Percentiles rank a stretch among this genome's conserved stretches.
phyloP scores from a whole-genome alignment of 225 moss, liverwort and hornwort genomes.

The Climacium dendroides region DNA sequence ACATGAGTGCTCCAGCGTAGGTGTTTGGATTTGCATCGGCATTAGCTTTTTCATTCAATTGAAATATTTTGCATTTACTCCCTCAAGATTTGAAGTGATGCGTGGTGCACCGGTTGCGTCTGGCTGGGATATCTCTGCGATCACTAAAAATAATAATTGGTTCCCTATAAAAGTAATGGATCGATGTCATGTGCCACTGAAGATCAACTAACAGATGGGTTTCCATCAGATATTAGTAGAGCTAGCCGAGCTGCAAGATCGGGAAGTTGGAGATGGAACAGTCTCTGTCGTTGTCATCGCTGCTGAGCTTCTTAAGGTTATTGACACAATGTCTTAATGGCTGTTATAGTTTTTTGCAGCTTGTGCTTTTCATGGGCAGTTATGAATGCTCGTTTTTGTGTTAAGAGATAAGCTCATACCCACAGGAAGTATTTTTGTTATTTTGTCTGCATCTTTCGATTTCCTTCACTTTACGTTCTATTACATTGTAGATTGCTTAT shows the following conservation, averaged over 20 bases:
- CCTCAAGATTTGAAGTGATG: not conserved
- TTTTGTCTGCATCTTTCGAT: not conserved
- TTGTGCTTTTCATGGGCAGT: not conserved
- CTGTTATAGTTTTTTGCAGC: not conserved
- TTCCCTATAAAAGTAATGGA: not conserved
- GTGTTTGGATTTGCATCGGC: not conserved
- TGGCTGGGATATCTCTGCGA: not conserved
- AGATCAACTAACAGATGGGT: not conserved
- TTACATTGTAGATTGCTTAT: not conserved
- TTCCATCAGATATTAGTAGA: constrained; percentile 67
- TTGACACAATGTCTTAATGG: not conserved
- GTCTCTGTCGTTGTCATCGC: constrained; percentile 80
- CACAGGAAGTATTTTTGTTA: not conserved
- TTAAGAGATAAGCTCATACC: not conserved
- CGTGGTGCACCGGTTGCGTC: not conserved
- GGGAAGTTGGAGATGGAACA: constrained; percentile 87
- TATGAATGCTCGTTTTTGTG: not conserved
- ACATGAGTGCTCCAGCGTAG: not conserved
- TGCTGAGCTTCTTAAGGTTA: constrained; percentile 66
- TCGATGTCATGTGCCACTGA: not conserved
- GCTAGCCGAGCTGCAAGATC: constrained; percentile 66
- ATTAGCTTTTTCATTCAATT: not conserved
- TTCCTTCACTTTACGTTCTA: not conserved
- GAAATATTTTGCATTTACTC: not conserved
- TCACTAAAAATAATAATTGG: not conserved